Evolutionary conservation across 805 yeast species (phyloP).

Genomic region (Kodamaea fukazawae): DNA sequence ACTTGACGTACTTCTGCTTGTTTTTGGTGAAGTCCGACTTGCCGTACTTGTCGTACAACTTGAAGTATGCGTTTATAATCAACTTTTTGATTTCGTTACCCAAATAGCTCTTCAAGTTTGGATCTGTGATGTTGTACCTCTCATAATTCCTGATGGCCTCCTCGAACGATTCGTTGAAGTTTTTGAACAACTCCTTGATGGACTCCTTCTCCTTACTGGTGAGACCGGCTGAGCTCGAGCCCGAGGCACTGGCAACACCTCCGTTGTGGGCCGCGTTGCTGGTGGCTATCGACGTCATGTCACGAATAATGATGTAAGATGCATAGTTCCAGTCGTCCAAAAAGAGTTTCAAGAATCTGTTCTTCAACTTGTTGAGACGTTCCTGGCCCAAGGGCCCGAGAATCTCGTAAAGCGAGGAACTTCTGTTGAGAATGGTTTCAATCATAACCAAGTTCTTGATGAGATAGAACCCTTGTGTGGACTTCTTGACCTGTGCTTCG

Average conservation of each 20-base stretch:
- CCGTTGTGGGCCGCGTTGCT: conserved; percentile 45
- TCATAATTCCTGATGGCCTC: conserved; percentile 66
- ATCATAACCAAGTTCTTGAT: conserved; percentile 68
- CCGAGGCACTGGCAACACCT: conserved; percentile 12
- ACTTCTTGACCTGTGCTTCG: conserved; percentile 30
- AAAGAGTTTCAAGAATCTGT: conserved; percentile 69
- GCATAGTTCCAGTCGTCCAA: conserved; percentile 77
- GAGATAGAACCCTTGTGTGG: conserved; percentile 65
- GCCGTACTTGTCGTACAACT: conserved; percentile 76
- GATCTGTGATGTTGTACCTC: conserved; percentile 63
- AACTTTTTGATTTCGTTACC: conserved; percentile 69
- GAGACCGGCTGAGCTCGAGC: conserved; percentile 14
- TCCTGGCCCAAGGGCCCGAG: conserved; percentile 60
- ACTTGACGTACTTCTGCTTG: conserved; percentile 66
- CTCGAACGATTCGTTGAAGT: conserved; percentile 82
- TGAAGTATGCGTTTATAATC: conserved; percentile 78
- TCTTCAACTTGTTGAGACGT: conserved; percentile 65
- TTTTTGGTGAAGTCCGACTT: conserved; percentile 71
- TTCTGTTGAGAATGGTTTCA: conserved; percentile 68
- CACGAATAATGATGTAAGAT: conserved; percentile 69
- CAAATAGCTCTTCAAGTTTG: conserved; percentile 58
- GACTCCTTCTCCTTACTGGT: conserved; percentile 74
- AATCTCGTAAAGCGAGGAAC: conserved; percentile 49
- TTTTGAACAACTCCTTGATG: conserved; percentile 79
- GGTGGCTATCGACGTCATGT: conserved; percentile 66